These are phyloP conservation scores for Entomortierella parvispora DNA, from an alignment of 192 early-diverging fungal species.

Conservation along the genomic window DNA sequence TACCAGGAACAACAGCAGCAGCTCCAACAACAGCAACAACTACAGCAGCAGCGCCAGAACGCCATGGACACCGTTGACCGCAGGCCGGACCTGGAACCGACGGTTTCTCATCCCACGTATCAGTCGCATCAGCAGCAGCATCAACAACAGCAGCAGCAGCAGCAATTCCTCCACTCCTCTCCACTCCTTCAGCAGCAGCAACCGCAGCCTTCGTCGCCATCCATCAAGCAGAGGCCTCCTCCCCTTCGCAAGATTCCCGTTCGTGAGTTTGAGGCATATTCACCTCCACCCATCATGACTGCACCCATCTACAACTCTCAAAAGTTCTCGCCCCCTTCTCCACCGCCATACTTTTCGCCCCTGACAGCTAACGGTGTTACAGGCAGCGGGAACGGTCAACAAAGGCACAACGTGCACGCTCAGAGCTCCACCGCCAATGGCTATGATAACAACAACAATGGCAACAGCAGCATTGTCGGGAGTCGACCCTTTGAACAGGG, in stretches of 20 bases:
- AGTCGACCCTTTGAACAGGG: conserved; percentile 3
- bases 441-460: conserved; percentile 7
- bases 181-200: not conserved
- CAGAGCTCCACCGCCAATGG: not conserved
- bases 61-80: conserved; percentile 13
- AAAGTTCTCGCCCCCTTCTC: conserved; percentile 32
- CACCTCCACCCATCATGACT: conserved; percentile 45
- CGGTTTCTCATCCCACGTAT: not conserved
- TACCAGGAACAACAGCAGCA: not conserved
- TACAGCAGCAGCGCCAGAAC: not conserved
- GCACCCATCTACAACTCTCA: conserved; percentile 36
- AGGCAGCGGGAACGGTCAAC: not conserved
- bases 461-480: not conserved
- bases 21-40: conserved; percentile 2
- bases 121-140: not conserved
- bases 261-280: conserved; percentile 39
- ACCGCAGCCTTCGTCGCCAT: not conserved
- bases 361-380: not conserved
- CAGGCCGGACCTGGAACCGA: conserved; percentile 40
- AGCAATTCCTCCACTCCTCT: not conserved
- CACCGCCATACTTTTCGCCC: conserved; percentile 20
- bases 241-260: conserved; percentile 42
- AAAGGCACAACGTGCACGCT: not conserved
- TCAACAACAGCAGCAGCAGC: not conserved
- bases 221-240: conserved; percentile 30